Base-by-base conservation (phyloP, 1,139 yeast species). In the Sugiyamaella castrensis region DNA sequence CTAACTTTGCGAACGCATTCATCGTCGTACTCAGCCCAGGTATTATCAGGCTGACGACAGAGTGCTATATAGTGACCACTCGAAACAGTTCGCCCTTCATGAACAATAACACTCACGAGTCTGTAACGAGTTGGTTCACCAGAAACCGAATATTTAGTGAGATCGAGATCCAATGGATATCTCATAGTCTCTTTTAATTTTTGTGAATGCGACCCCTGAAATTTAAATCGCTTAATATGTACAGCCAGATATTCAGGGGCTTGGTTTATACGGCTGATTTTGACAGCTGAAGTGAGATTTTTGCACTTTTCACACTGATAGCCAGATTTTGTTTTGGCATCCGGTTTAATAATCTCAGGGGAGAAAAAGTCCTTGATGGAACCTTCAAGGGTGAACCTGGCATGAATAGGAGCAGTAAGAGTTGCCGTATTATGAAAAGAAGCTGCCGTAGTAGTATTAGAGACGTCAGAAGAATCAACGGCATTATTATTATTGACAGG, bases 11-110 rank as follows among this genome's bases (percentile, higher is more conserved):
- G 85, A 56, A 88, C 82, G 62, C 83, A 81, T 61, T 92, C 98
- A 64, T 92, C 99, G 65, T 92, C 98, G 66, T 91, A 92, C 9
- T 91, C 84, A 31, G 88, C 83, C 98, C 98, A 92, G 1, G 84
- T 69, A 29, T 58, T 58, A 66, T 87, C 92, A 1, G 97, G 96
- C 65, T 91, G 96, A 55, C 86, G 79, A 63, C 96, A 87, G 65
- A 87, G 89, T 1, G 96, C 85, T 54, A 89, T 80, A 63, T 92
- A 92, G 68, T 92, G 99, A 5, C 99, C 99, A 7, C 94, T 83
- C 41, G 91, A 82, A 11, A 91, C 82, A 1, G 96, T 86, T 54
- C 98, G 77, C 36, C 98, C 98, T 63, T 88, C 96, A 65, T 92
- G 99, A 13, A 89, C 91, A 53, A 91, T 86, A 16, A 91, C 96